Base-by-base conservation (phyloP, 371 early-diverging fungal genomes). In the Saksenaea vasiformis region DNA sequence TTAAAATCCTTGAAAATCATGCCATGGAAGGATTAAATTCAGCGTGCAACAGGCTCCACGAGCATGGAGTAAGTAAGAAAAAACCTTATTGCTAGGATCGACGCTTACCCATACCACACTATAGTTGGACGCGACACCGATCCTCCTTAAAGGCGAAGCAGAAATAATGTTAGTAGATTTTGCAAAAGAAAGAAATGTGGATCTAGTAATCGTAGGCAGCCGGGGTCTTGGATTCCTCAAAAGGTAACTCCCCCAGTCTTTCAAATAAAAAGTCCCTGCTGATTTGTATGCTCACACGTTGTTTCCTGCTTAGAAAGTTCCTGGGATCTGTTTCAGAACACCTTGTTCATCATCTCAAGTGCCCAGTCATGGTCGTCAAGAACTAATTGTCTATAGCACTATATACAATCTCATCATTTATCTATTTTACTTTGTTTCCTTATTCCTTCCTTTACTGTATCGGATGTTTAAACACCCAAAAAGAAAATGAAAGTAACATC, bases 321-420 rank as follows among this genome's bases (percentile, higher is more conserved):
- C 47, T 73, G 43, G 71, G 73, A 17, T 76, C 73, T 39, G 73
- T 76, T 17, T 76, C 72, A 8, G 70, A 72, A 43, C 66, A 73
- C 43, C 43, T 72, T 7, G 60, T 61, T 2, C 68, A 66, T 57
- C 60, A 73, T 47, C 54, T 76, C 8, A 65, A 68, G 9, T 73
- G 71, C 22, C 54, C 70, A 14, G 63, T 76, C 1, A 37, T 73
- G 10, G 63, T 73, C 10, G 68, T 76, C 27, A 64, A 59, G 24
- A 47, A 10, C 22, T 47, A 47, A 26, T 10, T 17, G 1, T 22
- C 27, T 10, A 22, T 22, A 47, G 5, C 51, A 41, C 5, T 14
- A 44, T 47, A 22, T 22, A 19, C 51, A 22, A 47, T 22, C 51
- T 47, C 22, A 22, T 22, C 7, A 22, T 47, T 47, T 22, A 47